Base-by-base conservation (phyloP, 192 early-diverging fungal species). In the Podila verticillata region DNA sequence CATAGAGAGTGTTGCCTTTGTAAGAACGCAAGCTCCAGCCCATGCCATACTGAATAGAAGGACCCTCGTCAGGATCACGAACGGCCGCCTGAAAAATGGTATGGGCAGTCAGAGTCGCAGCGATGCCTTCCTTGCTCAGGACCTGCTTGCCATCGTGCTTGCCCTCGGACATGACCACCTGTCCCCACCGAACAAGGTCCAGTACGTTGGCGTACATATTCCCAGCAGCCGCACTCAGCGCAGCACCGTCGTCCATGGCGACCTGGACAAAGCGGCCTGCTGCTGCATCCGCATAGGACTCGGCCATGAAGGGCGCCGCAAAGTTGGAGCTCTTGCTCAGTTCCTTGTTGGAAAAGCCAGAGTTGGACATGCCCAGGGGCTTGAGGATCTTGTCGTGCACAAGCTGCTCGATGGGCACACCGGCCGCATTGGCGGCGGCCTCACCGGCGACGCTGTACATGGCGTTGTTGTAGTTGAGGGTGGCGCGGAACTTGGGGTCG, bases 361-460 rank as follows among this genome's bases (percentile, higher is more conserved):
- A 63, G 36, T 68, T 61, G 31, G 29, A 24, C 9, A 74, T 30
- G 5, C 65, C 65, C 1, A 74, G 20, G 13, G 74, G 74, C 9
- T 65, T 26, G 6, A 77, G 26, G 4, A 70, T 15, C n/a, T 70
- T 70, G 15, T 28, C 30, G 0, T 31, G 4, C 4, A 77, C 68
- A 1, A 77, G 57, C 1, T 69, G 6, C 36, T 70, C 57, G 44
- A 61, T 70, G 7, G 74, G 48, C 15, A 54, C 34, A 0, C 58
- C 58, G 0, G 67, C 67, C 22, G 70, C 74, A 5, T 66, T 70
- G 15, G 68, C 67, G 13, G 74, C 62, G 13, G 74, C 74, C 28
- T 70, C 74, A 17, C 74, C 74, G 7, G 68, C 68, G 49, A 70
- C 67, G 29, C 30, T 57, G n/a, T 77, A 70, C 61, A 69, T 69